A percentile compares a stretch with the other conserved stretches of the same genome.
phyloP scores from a whole-genome alignment of 2,329 filamentous ascomycete species.

The Epichloe gansuensis region DNA sequence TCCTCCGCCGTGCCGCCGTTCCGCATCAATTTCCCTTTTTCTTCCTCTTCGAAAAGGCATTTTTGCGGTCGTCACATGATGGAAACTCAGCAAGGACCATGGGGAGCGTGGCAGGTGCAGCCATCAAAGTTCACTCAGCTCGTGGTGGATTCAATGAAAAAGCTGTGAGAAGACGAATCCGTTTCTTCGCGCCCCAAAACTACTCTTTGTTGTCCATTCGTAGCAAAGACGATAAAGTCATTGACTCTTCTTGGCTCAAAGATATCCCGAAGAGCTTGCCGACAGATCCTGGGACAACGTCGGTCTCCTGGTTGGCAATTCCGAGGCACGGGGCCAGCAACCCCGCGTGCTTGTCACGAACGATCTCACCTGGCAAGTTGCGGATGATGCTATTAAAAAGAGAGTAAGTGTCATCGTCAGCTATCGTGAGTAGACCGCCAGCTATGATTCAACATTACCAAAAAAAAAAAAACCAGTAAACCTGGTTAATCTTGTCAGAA shows the following conservation, averaged over 20 bases:
- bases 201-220: no score
- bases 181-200: no score
- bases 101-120: constrained; percentile 28
- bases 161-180: constrained; percentile 44
- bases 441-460: neutral
- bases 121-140: constrained; percentile 31
- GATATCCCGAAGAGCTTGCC: constrained; percentile 80
- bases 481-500: neutral
- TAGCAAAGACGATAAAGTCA: no score
- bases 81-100: constrained; percentile 17
- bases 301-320: constrained; percentile 54
- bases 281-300: constrained; percentile 94
- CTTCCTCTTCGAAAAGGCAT: neutral
- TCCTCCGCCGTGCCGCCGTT: neutral
- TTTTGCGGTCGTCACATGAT: constrained; percentile 10
- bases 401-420: constrained; percentile 70
- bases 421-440: constrained; percentile 52
- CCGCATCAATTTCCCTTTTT: neutral
- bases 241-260: constrained; percentile 19
- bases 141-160: constrained; percentile 70
- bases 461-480: no score
- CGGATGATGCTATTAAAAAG: constrained; percentile 72
- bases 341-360: constrained; percentile 52
- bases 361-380: constrained; percentile 79
- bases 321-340: constrained; percentile 18